Evolutionary conservation across 2,329 filamentous ascomycete genomes (phyloP).

Genomic region (Exophiala sp.): DNA sequence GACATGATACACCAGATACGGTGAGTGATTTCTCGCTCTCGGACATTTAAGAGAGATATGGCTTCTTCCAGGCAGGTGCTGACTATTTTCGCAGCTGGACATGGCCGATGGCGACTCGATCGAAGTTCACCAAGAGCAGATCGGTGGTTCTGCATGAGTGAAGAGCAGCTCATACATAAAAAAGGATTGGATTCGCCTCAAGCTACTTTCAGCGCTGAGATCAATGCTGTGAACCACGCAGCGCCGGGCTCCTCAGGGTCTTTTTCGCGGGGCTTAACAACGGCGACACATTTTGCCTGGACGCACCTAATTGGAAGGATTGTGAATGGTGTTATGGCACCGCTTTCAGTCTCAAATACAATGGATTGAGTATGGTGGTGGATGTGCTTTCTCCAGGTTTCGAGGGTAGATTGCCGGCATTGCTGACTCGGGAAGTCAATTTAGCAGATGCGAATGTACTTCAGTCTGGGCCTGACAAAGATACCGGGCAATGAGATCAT

Average conservation of each 20-base stretch:
- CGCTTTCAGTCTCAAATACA: not conserved
- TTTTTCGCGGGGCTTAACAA: not conserved
- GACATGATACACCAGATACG: slow-evolving; percentile 82
- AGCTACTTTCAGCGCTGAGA: too few relatives aligned
- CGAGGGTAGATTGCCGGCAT: not conserved
- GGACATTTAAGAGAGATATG: not conserved
- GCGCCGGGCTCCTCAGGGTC: not conserved
- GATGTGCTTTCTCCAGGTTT: not conserved
- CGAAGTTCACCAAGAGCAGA: slow-evolving; percentile 97
- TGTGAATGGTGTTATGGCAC: not conserved
- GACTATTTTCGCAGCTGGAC: slow-evolving; percentile 64
- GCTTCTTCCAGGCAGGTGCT: slow-evolving; percentile 9
- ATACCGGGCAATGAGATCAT: too few relatives aligned
- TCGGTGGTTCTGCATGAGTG: slow-evolving; percentile 59
- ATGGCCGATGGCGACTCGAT: slow-evolving; percentile 96
- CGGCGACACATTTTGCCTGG: not conserved
- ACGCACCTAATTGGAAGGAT: not conserved
- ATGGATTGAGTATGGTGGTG: too few relatives aligned
- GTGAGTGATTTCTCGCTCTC: slow-evolving; percentile 55
- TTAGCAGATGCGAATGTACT: too few relatives aligned
- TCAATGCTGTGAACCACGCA: too few relatives aligned
- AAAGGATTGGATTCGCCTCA: not conserved
- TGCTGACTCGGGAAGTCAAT: not conserved
- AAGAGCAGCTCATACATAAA: not conserved
- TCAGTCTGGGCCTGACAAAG: too few relatives aligned